Percentiles rank a stretch among this genome's conserved stretches.
phyloP scores from a whole-genome alignment of 2,329 filamentous ascomycete species.

The Ceratocystis harringtonii region DNA sequence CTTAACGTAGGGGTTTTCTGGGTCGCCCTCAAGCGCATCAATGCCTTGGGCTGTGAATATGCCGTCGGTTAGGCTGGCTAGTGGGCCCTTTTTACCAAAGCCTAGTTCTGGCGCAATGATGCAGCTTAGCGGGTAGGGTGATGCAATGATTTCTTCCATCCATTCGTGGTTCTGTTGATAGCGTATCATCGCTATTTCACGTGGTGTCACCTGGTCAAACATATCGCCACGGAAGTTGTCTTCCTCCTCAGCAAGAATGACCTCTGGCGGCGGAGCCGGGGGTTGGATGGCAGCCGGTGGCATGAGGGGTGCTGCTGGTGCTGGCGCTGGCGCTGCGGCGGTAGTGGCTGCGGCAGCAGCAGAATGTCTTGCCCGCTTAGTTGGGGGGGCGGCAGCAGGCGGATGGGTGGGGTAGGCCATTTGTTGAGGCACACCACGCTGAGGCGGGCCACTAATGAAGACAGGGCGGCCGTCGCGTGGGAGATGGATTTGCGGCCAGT shows the following conservation, averaged over 20 bases:
- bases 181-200: conserved; percentile 72
- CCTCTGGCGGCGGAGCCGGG: conserved; percentile 28
- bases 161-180: conserved; percentile 95
- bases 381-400: conserved; percentile 33
- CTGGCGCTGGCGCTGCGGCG: conserved; percentile 13
- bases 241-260: conserved; percentile 67
- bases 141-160: conserved; percentile 96
- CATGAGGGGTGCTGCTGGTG: conserved; percentile 17
- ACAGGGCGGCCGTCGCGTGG: conserved; percentile 41
- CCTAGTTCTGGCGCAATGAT: conserved; percentile 80
- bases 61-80: conserved; percentile 67
- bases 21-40: conserved; percentile 31
- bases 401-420: conserved; percentile 48
- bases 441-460: conserved; percentile 31
- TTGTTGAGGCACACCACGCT: conserved; percentile 39
- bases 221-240: conserved; percentile 76
- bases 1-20: conserved; percentile 44
- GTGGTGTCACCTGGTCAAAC: conserved; percentile 76
- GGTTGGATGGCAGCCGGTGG: conserved; percentile 17
- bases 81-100: conserved; percentile 67
- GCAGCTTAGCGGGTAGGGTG: conserved; percentile 70
- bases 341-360: conserved; percentile 28
- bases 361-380: conserved; percentile 38
- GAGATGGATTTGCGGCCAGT: conserved; percentile 75
- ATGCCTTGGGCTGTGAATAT: conserved; percentile 56